Base-by-base conservation (phyloP, 768 basidiomycete genomes). In the Kwoniella dendrophila region DNA sequence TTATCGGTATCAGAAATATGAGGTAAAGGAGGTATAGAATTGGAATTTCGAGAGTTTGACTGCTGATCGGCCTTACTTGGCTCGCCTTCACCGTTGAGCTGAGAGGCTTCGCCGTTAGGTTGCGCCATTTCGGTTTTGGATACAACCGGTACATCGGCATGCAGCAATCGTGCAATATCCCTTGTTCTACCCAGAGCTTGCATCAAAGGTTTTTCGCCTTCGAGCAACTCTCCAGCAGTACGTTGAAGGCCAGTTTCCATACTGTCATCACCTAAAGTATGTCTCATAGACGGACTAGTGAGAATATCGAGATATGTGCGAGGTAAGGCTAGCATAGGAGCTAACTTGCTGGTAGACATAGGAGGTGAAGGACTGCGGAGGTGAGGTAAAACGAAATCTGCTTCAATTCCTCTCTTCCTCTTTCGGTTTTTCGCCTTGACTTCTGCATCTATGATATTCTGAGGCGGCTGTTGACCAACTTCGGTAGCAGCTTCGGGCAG, bases 211-310 rank as follows among this genome's bases (percentile, higher is more conserved):
- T 69, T 78, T 60, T 80, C 79, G 26, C 77, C 75, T 50, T 80
- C 78, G 24, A 80, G 65, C 38, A 80, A 56, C 48, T 80, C 78
- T 7, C 72, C 73, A 1, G 78, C 76, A 14, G 79, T 79, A 16
- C 74, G 55, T 55, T 77, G 75, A 16, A 80, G 51, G 8, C 75
- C 77, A 44, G 67, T 72, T 61, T 80, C 79, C 52, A 76, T 70
- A 55, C 64, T 67, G 27, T 76, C 78, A 29, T 74, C 66, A 4
- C 74, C 79, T 24, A 80, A 68, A 2, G 79, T 74, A 58, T 80
- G 73, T 24, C 75, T 49, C 64, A 79, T 73, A 5, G 78, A 71
- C 0, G 75, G 72, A 26, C 71, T 76, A 10, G 65, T 59, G 34
- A 77, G 69, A 44, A 79, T 70, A 29, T 79, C 79, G 57, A 72